Base-by-base conservation (phyloP, 805 yeast species). In the Jamesozyma rosinii region DNA sequence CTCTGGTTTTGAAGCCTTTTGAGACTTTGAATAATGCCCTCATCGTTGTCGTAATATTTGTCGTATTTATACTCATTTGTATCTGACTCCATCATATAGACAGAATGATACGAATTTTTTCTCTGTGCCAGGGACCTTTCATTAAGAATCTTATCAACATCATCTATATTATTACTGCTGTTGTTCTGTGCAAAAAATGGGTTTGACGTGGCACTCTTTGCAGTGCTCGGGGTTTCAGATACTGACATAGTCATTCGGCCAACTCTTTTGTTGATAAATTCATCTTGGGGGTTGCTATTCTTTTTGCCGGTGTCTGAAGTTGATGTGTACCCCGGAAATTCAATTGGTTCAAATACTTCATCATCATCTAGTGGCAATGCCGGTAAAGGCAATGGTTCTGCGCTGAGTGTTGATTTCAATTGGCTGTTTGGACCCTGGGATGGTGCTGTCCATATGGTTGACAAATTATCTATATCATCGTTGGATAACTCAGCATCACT, bases 1-100 rank as follows among this genome's bases (percentile, higher is more conserved):
- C 92, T 90, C 57, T 83, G 90, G 38, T 54, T 59, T 38, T 62
- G 64, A 31, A 61, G 41, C 29, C 57, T 49, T 36, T 58, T 54
- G 36, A 61, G 41, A 19, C 51, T 48, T 34, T 57, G 57, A 13
- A 52, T 49, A 21, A 48, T 50, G 20, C 39, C 47, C 35, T 48
- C 54, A 4, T 49, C 26, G 14, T 40, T 43, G 34, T 56, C 56
- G 24, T 58, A 46, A 17, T 35, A 44, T 4, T 40, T 27, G 5
- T 43, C 45, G 5, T 46, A 39, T 15, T 38, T 37, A 20, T 41
- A 26, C 18, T 50, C 53, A 14, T 48, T 48, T 4, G 50, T 49
- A 5, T 56, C 66, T 5, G 53, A 53, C 14, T 57, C 64, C 41
- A 52, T 53, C 51, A 66, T 67, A 46, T 67, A 65, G 4, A 67